These are phyloP conservation scores for Tetragonia tetragonoides DNA, from an alignment of 148 eudicot genomes.

Conservation along the genomic window DNA sequence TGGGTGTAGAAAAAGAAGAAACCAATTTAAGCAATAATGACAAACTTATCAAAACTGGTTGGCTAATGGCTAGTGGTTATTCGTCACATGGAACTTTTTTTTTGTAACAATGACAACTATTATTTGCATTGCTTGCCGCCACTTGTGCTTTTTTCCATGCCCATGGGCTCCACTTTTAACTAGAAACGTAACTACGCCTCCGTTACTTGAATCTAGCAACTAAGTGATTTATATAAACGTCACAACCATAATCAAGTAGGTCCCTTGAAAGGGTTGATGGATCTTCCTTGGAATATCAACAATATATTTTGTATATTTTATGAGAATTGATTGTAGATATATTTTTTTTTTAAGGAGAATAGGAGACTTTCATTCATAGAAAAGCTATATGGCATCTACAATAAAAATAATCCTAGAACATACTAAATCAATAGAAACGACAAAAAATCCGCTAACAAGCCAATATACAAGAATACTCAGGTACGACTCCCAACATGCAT, in stretches of 20 bases:
- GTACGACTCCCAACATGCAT: too few relatives aligned
- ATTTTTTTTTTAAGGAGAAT: too few relatives aligned
- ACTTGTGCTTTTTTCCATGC: background rate
- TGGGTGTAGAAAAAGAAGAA: too few relatives aligned
- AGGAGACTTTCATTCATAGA: too few relatives aligned
- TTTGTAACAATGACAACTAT: background rate
- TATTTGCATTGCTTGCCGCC: slow-evolving; percentile 6
- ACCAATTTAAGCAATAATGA: background rate
- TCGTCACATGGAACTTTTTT: slow-evolving; percentile 7
- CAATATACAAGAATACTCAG: too few relatives aligned
- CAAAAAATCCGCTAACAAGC: too few relatives aligned
- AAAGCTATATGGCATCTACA: too few relatives aligned
- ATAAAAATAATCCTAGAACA: too few relatives aligned
- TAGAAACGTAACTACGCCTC: slow-evolving; percentile 9
- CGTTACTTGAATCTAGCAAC: slow-evolving; percentile 31
- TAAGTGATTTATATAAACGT: background rate
- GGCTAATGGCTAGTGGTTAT: background rate
- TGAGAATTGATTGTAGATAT: too few relatives aligned
- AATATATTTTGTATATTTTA: too few relatives aligned
- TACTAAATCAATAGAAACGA: too few relatives aligned
- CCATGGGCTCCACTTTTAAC: background rate
- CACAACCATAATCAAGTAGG: slow-evolving; percentile 16
- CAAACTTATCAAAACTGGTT: background rate
- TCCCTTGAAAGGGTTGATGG: slow-evolving; percentile 6
- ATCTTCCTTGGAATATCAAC: slow-evolving; percentile 10